A percentile compares a stretch with the other conserved stretches of the same genome.
Evolutionary conservation across 2,329 filamentous ascomycete genomes (phyloP).

Genomic region (Delphinella strobiligena): DNA sequence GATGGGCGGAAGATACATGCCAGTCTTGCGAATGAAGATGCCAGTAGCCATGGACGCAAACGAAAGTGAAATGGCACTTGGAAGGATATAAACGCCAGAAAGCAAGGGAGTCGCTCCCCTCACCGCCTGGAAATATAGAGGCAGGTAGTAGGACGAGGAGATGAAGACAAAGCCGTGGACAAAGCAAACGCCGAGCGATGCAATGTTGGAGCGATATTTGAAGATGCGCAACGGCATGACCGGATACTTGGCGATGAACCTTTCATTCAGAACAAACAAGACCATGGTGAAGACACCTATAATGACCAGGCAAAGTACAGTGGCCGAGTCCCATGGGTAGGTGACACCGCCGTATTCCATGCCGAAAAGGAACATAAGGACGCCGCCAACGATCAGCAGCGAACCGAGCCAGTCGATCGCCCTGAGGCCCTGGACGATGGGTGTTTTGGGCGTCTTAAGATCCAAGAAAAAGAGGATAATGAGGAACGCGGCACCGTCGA

Average conservation of each 20-base stretch:
- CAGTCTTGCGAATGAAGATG: constrained; percentile 33
- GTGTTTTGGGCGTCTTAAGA: constrained; percentile 54
- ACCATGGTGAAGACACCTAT: constrained; percentile 15
- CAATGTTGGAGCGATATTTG: constrained; percentile 50
- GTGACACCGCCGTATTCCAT: constrained; percentile 71
- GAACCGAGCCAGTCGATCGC: constrained; percentile 57
- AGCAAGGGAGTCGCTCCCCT: constrained; percentile 56
- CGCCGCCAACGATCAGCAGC: constrained; percentile 58
- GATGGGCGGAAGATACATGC: constrained; percentile 39
- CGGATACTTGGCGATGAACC: constrained; percentile 61
- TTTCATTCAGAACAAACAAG: constrained; percentile 62
- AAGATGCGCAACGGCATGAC: constrained; percentile 68
- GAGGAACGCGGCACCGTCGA: constrained; percentile 47
- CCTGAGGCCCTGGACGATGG: constrained; percentile 48
- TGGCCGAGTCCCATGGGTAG: constrained; percentile 62
- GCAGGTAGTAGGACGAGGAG: constrained; percentile 65
- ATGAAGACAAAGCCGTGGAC: constrained; percentile 70
- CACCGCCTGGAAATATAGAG: constrained; percentile 73
- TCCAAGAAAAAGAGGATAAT: constrained; percentile 52
- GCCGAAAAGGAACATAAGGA: constrained; percentile 75
- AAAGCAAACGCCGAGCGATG: constrained; percentile 55
- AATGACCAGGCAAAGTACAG: constrained; percentile 33
- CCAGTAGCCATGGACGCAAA: constrained; percentile 22
- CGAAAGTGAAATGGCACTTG: constrained; percentile 22
- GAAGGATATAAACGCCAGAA: constrained; percentile 50